Evolutionary conservation across 331 rosid species (phyloP).

Genomic region (Saraca asoca): DNA sequence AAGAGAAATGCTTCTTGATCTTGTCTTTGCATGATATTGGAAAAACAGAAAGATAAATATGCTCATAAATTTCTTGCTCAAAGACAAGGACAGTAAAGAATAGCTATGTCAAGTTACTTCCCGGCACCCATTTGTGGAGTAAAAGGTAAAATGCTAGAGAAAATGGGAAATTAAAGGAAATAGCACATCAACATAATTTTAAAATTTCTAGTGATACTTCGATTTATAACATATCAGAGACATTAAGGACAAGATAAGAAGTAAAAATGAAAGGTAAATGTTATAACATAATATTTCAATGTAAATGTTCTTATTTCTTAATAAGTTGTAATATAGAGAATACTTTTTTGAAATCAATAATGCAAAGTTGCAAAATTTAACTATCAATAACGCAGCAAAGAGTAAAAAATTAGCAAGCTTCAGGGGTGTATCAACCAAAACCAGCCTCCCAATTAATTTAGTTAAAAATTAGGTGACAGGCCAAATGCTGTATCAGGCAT

Average conservation of each 20-base stretch:
- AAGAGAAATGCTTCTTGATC: background rate
- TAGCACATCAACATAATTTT: background rate
- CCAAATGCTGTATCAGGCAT: background rate
- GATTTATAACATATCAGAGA: background rate
- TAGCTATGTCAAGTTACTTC: background rate
- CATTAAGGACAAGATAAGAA: background rate
- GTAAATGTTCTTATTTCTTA: background rate
- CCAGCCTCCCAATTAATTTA: no score
- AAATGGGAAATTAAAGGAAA: background rate
- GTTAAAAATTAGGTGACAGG: background rate
- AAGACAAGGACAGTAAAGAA: background rate
- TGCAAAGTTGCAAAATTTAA: background rate
- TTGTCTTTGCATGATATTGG: background rate
- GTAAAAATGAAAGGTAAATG: background rate
- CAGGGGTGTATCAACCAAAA: no score
- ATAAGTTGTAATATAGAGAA: background rate
- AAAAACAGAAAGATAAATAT: background rate
- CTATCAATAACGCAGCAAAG: background rate
- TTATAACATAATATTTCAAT: no score
- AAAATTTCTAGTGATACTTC: background rate
- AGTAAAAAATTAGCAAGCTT: no score
- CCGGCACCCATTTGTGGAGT: background rate
- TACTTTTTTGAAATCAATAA: background rate
- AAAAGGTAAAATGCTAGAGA: background rate
- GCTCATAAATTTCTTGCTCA: background rate